Evolutionary conservation across 192 early-diverging fungal species (phyloP).

Genomic region (Dissophora globulifera): DNA sequence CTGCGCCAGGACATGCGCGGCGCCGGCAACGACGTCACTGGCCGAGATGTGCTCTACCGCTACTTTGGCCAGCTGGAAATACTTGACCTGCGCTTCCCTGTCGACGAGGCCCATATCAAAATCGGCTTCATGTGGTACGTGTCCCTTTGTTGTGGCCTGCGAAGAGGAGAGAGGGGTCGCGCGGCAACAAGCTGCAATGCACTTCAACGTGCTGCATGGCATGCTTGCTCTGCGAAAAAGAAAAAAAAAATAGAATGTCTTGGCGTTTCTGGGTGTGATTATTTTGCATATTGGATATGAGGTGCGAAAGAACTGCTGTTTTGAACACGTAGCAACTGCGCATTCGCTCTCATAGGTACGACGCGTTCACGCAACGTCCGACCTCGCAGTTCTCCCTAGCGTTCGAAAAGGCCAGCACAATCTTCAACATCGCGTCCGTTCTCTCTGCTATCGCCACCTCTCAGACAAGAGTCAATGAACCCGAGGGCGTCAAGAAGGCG

Average conservation of each 20-base stretch:
- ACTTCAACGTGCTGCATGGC: too few species aligned
- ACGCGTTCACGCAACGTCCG: slow-evolving; percentile 84
- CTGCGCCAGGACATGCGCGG: slow-evolving; percentile 96
- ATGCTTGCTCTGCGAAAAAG: too few species aligned
- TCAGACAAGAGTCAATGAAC: slow-evolving; percentile 76
- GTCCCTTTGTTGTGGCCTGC: neutral
- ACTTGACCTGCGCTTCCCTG: slow-evolving; percentile 90
- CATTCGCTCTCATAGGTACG: slow-evolving; percentile 59
- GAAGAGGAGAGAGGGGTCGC: too few species aligned
- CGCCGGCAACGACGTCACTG: slow-evolving; percentile 92
- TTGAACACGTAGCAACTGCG: neutral
- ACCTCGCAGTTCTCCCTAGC: slow-evolving; percentile 93
- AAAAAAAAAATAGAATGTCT: slow-evolving; percentile 29
- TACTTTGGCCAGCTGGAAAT: slow-evolving; percentile 98
- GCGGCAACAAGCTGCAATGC: too few species aligned
- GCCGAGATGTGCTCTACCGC: slow-evolving; percentile 92
- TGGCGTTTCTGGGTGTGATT: slow-evolving; percentile 11
- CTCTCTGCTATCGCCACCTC: slow-evolving; percentile 78
- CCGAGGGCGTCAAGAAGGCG: slow-evolving; percentile 80
- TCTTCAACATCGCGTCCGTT: slow-evolving; percentile 93
- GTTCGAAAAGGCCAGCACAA: slow-evolving; percentile 95
- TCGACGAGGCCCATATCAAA: slow-evolving; percentile 93
- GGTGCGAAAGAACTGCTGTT: neutral
- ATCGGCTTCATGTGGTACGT: slow-evolving; percentile 90
- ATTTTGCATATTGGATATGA: too few species aligned